phyloP scores from a whole-genome alignment of 768 basidiomycete species.

The Termitomyces sp. region DNA sequence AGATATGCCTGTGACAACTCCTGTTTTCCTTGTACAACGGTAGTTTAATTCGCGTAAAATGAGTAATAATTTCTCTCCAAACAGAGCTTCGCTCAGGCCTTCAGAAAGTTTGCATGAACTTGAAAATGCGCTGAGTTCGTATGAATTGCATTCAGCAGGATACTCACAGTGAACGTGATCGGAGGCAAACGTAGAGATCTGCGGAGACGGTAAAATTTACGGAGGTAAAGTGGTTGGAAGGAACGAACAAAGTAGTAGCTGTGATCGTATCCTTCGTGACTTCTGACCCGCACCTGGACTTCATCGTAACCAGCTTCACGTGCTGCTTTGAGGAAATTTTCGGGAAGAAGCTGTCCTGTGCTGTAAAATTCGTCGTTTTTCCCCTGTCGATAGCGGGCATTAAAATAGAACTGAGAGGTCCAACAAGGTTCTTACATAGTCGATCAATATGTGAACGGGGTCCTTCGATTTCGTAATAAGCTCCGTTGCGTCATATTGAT shows the following conservation, averaged over 20 bases:
- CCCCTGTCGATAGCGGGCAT: constrained; percentile 41
- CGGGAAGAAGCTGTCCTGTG: constrained; percentile 84
- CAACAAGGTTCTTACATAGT: constrained; percentile 55
- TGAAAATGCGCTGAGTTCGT: constrained; percentile 14
- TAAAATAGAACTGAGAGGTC: not conserved
- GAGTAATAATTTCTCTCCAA: not conserved
- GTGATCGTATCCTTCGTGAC: constrained; percentile 84
- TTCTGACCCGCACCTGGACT: constrained; percentile 70
- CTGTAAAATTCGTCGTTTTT: constrained; percentile 80
- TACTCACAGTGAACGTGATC: constrained; percentile 86
- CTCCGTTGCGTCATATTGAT: constrained; percentile 78
- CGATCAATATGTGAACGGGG: constrained; percentile 75
- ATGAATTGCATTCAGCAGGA: constrained; percentile 10
- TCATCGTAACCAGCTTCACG: constrained; percentile 69
- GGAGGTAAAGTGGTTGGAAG: not conserved
- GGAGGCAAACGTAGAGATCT: constrained; percentile 88
- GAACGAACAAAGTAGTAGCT: constrained; percentile 76
- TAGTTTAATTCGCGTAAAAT: not conserved
- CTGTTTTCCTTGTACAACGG: constrained; percentile 1
- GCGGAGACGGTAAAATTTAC: not conserved
- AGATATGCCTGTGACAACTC: constrained; percentile 3
- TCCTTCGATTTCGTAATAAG: constrained; percentile 61
- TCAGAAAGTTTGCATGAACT: constrained; percentile 89
- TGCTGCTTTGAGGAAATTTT: constrained; percentile 80
- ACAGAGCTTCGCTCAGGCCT: constrained; percentile 41